Percentiles rank a stretch among this genome's conserved stretches.
Conservation (phyloP, 1,284 basidiomycete species). For the Leccinum solheimii region DNA sequence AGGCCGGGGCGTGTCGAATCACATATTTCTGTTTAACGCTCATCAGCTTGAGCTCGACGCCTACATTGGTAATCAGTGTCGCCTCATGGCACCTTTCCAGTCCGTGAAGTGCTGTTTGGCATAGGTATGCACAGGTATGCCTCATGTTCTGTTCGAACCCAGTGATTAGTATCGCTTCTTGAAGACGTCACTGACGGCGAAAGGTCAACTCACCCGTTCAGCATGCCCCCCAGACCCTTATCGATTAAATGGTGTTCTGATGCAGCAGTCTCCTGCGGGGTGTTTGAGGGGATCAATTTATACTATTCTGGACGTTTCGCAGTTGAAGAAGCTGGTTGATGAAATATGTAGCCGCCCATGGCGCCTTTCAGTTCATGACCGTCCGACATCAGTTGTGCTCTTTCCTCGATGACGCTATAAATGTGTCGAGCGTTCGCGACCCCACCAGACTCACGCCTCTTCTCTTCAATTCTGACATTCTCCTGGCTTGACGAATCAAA, state of each 20-base stretch:
- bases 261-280: constrained; percentile 4
- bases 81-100: constrained; percentile 6
- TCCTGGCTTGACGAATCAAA: background rate
- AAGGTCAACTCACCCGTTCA: constrained; percentile 14
- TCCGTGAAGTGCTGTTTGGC: constrained; percentile 1
- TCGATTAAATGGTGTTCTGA: constrained; percentile 17
- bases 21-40: constrained; percentile 10
- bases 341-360: constrained; percentile 19
- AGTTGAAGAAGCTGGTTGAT: background rate
- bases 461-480: constrained; percentile 2
- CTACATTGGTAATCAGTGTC: background rate
- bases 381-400: background rate
- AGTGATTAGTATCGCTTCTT: constrained; percentile 10
- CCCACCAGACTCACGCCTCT: constrained; percentile 2
- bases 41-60: constrained; percentile 5
- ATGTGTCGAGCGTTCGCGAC: constrained; percentile 3
- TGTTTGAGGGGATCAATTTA: background rate
- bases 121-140: constrained; percentile 10
- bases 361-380: background rate
- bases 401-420: constrained; percentile 20
- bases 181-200: constrained; percentile 1
- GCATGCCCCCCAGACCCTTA: constrained; percentile 12
- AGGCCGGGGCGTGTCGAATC: constrained; percentile 18
- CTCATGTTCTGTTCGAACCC: constrained; percentile 15
- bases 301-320: constrained; percentile 4